These are phyloP conservation scores for Magnaporthiopsis incrustans DNA, from an alignment of 2,329 filamentous ascomycete species.

Conservation along the genomic window DNA sequence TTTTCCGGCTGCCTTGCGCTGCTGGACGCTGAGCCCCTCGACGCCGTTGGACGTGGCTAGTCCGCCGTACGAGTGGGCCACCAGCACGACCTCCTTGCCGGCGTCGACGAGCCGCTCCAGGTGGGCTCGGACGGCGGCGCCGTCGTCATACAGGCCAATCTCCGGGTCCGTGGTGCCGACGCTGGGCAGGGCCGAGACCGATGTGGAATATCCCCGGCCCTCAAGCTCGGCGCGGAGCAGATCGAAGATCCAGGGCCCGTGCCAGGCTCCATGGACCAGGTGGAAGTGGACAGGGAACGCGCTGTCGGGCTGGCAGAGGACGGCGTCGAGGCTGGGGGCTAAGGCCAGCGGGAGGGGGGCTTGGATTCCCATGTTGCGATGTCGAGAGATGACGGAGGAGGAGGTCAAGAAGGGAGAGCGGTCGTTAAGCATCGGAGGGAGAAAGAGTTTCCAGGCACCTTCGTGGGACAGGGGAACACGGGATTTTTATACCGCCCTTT, in stretches of 20 bases:
- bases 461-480: no score
- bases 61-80: constrained; percentile 11
- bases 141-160: constrained; percentile 13
- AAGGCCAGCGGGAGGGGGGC: no score
- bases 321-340: no score
- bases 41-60: not conserved
- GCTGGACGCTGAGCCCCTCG: not conserved
- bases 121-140: constrained; percentile 5
- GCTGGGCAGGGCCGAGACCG: constrained; percentile 22
- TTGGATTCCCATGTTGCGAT: no score
- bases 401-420: no score
- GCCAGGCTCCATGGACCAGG: constrained; percentile 26
- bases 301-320: no score
- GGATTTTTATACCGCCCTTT: no score
- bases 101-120: constrained; percentile 1
- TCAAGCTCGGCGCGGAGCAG: constrained; percentile 22
- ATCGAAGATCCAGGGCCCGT: constrained; percentile 23
- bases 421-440: no score
- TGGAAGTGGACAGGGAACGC: not conserved
- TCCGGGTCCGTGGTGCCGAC: constrained; percentile 22
- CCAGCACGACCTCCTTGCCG: constrained; percentile 10
- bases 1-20: not conserved
- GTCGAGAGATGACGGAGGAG: no score
- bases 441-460: no score
- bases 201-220: constrained; percentile 22